Percentiles rank a stretch among this genome's conserved stretches.
These are phyloP conservation scores for Blyttiomyces sp. DNA, from an alignment of 371 early-diverging fungal genomes.

Conservation along the genomic window DNA sequence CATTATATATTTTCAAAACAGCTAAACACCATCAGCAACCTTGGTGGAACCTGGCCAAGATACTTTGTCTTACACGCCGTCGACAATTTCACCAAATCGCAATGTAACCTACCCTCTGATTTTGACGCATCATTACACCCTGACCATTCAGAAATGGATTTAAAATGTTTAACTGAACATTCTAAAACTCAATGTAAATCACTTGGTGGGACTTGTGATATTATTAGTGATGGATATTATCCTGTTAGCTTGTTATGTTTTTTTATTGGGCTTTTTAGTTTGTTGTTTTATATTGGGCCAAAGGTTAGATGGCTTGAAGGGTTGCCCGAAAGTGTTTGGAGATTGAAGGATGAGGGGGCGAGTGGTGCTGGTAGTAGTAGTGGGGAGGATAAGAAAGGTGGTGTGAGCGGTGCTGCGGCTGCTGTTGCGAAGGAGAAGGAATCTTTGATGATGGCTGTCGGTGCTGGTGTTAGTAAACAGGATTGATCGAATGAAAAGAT, in stretches of 20 bases:
- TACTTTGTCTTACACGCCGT: conserved; percentile 92
- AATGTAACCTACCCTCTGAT: too few species aligned
- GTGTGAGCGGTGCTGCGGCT: too few species aligned
- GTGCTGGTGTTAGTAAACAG: too few species aligned
- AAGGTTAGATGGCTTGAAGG: conserved; percentile 63
- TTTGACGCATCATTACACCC: too few species aligned
- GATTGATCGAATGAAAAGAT: too few species aligned
- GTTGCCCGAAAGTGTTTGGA: conserved; percentile 38
- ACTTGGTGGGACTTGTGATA: conserved; percentile 65
- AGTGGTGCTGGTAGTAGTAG: too few species aligned
- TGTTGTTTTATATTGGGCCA: conserved; percentile 66
- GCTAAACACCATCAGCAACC: conserved; percentile 93
- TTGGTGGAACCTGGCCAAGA: conserved; percentile 97
- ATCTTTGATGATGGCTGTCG: too few species aligned
- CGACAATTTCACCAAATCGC: conserved; percentile 80
- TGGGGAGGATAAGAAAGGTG: too few species aligned
- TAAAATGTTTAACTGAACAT: too few species aligned
- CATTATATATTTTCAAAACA: conserved; percentile 23
- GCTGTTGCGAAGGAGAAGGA: too few species aligned
- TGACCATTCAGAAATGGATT: too few species aligned
- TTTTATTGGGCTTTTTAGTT: conserved; percentile 55
- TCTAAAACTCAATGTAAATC: conserved; percentile 59
- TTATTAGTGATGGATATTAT: conserved; percentile 83
- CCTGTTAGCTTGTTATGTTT: conserved; percentile 70
- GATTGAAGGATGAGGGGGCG: conserved; percentile 18